Base-by-base conservation (phyloP, 441 rosid species). In the Euphorbia schlechtendalii region DNA sequence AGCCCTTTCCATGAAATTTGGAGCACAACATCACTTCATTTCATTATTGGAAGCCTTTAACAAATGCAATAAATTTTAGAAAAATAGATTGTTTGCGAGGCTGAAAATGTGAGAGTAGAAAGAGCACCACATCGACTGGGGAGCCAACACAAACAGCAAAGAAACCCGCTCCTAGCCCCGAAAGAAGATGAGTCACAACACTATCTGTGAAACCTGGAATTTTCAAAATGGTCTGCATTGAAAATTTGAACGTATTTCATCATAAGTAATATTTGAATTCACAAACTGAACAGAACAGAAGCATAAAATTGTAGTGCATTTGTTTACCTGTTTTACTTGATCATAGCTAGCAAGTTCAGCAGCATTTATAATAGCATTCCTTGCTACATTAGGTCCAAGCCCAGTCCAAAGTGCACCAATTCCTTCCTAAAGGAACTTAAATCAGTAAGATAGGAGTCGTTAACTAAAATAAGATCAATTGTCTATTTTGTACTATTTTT, bases 331-430 rank as follows among this genome's bases (percentile, higher is more conserved):
- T 77, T 91, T 94, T 74, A 94, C 87, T 94, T 94, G 99, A 82
- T 91, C 99, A 46, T 94, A 94, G 77, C 98, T 89, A 43, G 99
- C 98, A 67, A 94, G 82, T 71, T 89, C 99, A 71, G 99, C 98
- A 74, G 99, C 99, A 84, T 94, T 94, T 61, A 94, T 91, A 68
- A 94, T 91, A 64, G 96, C 96, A 71, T 94, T 94, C 64, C 99
- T 84, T 17, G 96, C 96, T 61, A 94, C 70, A 32, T 94, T 94
- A 17, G 99, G 99, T 70, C 98, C 96, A 63, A 94, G 53, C 38
- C 99, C 99, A 71, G 96, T 94, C 99, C 99, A 94, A 57, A 94
- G 98, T 75, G 92, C 94, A n/a, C 67, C 59, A 61, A 91, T 59
- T 69, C 99, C 99, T 87, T 94, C 99, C 99, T 91, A 70, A 15